Percentiles rank a stretch among this genome's conserved stretches.
Conservation (phyloP, 179 eudicot genomes). For the Kewa caespitosa region DNA sequence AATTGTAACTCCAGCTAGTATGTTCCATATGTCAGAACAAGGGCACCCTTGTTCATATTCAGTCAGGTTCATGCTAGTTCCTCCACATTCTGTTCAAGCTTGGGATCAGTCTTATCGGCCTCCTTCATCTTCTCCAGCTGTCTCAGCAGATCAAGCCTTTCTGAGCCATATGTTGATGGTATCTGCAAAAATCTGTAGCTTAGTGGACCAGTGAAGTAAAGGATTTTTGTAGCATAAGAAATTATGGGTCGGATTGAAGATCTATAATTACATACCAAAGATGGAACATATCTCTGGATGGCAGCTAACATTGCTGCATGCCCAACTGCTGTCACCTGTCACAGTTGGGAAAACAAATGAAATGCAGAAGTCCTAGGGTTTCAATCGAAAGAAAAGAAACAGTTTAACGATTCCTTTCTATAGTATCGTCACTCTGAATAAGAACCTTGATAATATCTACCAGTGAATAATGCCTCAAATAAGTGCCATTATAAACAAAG, state of each 20-base stretch:
- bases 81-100: constrained; percentile 48
- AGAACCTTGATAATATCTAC: too few species aligned
- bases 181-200: constrained; percentile 45
- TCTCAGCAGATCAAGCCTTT: constrained; percentile 75
- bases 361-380: constrained; percentile 8
- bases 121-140: constrained; percentile 90
- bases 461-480: too few species aligned
- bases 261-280: constrained; percentile 51
- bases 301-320: constrained; percentile 99
- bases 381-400: background rate
- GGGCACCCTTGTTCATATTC: background rate
- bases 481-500: background rate
- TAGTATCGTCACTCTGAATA: too few species aligned
- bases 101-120: constrained; percentile 49
- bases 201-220: constrained; percentile 2
- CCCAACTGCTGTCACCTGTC: constrained; percentile 97
- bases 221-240: constrained; percentile 5
- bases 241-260: background rate
- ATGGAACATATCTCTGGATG: constrained; percentile 88
- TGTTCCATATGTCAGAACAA: background rate
- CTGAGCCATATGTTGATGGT: constrained; percentile 90
- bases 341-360: constrained; percentile 2
- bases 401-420: too few species aligned
- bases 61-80: constrained; percentile 29
- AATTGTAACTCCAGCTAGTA: background rate